phyloP scores from a whole-genome alignment of 495 filamentous ascomycete species.

The Usnea hakonensis region DNA sequence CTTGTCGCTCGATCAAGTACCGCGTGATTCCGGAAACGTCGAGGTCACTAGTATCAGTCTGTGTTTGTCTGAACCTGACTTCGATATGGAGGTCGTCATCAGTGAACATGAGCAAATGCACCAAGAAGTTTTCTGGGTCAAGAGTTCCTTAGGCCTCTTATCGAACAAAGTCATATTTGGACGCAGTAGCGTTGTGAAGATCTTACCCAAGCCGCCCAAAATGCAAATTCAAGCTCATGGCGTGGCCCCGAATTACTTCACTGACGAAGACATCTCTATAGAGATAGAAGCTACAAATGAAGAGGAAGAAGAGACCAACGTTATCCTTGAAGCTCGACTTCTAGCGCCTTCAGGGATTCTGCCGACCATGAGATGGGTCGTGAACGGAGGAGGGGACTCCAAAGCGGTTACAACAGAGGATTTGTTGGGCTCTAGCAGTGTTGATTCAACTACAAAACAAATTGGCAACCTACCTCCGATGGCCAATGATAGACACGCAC shows the following conservation, averaged over 20 bases:
- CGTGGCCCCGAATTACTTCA: slow-evolving; percentile 66
- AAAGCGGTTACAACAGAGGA: not conserved
- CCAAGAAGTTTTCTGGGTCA: slow-evolving; percentile 49
- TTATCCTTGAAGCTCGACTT: slow-evolving; percentile 58
- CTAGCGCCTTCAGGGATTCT: slow-evolving; percentile 50
- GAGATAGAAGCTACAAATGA: slow-evolving; percentile 67
- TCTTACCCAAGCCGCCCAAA: slow-evolving; percentile 87
- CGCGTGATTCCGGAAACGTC: slow-evolving; percentile 74
- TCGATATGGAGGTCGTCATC: slow-evolving; percentile 59
- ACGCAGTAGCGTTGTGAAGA: slow-evolving; percentile 42
- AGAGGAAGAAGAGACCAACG: slow-evolving; percentile 71
- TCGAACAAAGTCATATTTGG: slow-evolving; percentile 36
- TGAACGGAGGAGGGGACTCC: slow-evolving; percentile 29
- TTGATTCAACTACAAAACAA: not conserved
- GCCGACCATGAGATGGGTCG: slow-evolving; percentile 41
- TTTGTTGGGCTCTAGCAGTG: not conserved
- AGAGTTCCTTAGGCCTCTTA: slow-evolving; percentile 33
- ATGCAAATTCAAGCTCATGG: slow-evolving; percentile 62
- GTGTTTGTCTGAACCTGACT: slow-evolving; percentile 52
- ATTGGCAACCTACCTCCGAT: slow-evolving; percentile 16
- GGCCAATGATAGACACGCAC: slow-evolving; percentile 34
- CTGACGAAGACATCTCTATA: slow-evolving; percentile 64
- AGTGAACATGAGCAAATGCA: slow-evolving; percentile 38
- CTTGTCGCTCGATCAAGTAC: slow-evolving; percentile 60
- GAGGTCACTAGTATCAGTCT: slow-evolving; percentile 58